Conservation (phyloP, 495 filamentous ascomycete genomes). For the Bathelium albidoporum region DNA sequence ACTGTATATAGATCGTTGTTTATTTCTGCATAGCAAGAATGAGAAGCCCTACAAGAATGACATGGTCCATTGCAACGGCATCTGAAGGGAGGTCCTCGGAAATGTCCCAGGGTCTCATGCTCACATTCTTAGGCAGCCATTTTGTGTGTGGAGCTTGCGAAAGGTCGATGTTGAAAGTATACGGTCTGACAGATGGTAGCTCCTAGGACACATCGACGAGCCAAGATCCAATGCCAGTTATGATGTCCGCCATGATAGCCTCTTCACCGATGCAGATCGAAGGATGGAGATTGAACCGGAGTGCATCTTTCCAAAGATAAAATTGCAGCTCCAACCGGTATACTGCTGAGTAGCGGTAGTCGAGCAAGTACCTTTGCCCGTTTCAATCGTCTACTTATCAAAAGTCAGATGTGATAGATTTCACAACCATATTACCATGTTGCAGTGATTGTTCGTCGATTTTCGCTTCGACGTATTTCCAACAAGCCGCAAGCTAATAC, state of each 20-base stretch:
- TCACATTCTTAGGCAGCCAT: constrained; percentile 27
- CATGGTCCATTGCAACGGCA: constrained; percentile 24
- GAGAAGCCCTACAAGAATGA: constrained; percentile 32
- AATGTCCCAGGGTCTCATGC: constrained; percentile 23
- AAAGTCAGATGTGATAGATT: no score
- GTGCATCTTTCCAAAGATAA: constrained; percentile 22
- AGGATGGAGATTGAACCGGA: constrained; percentile 22
- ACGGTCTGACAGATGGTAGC: constrained; percentile 13
- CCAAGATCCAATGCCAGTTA: constrained; percentile 24
- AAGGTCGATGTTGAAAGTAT: constrained; percentile 27
- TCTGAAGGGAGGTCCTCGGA: constrained; percentile 18
- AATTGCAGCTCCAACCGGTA: constrained; percentile 23
- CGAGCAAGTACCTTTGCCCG: constrained; percentile 15
- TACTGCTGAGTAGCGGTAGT: constrained; percentile 9
- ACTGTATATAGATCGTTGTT: constrained; percentile 18
- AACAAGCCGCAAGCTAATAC: no score
- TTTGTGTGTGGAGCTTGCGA: constrained; percentile 20
- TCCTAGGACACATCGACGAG: constrained; percentile 21
- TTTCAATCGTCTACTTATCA: background rate
- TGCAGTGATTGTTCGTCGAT: no score
- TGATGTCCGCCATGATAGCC: constrained; percentile 17
- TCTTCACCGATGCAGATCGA: background rate
- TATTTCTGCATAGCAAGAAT: constrained; percentile 21
- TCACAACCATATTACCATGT: no score
- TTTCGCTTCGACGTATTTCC: no score